Conservation (phyloP, 768 basidiomycete genomes). For the Suillus cothurnatus region DNA sequence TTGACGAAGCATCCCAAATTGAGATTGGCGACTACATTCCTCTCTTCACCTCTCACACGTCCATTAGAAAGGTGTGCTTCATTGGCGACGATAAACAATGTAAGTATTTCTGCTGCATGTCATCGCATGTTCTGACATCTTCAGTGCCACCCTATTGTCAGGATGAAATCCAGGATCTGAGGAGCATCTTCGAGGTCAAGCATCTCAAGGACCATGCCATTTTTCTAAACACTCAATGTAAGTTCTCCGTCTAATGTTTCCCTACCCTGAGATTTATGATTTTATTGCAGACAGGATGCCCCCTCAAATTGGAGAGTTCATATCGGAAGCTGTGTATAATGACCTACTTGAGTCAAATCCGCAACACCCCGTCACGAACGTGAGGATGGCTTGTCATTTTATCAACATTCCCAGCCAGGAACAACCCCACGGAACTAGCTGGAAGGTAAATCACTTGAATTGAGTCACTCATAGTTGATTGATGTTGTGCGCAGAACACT, state of each 20-base stretch:
- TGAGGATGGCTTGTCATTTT: constrained; percentile 59
- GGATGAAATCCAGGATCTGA: constrained; percentile 61
- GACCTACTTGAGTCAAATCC: constrained; percentile 55
- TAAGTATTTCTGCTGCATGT: constrained; percentile 36
- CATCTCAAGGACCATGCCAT: constrained; percentile 53
- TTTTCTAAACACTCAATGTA: constrained; percentile 79
- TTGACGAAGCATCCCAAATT: constrained; percentile 73
- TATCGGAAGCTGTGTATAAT: constrained; percentile 70
- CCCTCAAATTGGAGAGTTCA: constrained; percentile 71
- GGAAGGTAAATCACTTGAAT: constrained; percentile 32
- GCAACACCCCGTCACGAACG: constrained; percentile 48
- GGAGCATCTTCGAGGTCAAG: constrained; percentile 77
- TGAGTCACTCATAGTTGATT: background rate
- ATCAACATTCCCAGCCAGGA: constrained; percentile 56
- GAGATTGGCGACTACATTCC: constrained; percentile 57
- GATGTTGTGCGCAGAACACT: constrained; percentile 49
- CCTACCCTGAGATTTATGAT: constrained; percentile 9
- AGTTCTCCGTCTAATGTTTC: constrained; percentile 23
- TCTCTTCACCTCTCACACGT: constrained; percentile 30
- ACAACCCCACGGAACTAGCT: constrained; percentile 37
- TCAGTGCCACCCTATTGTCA: constrained; percentile 82
- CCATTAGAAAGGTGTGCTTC: constrained; percentile 56
- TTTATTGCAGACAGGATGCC: constrained; percentile 75
- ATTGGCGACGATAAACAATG: constrained; percentile 73
- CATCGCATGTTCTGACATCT: constrained; percentile 27